Evolutionary conservation across 331 rosid genomes (phyloP), one percentile per base, ranked within the genome.

Genomic region (Prunus yedoensis): DNA sequence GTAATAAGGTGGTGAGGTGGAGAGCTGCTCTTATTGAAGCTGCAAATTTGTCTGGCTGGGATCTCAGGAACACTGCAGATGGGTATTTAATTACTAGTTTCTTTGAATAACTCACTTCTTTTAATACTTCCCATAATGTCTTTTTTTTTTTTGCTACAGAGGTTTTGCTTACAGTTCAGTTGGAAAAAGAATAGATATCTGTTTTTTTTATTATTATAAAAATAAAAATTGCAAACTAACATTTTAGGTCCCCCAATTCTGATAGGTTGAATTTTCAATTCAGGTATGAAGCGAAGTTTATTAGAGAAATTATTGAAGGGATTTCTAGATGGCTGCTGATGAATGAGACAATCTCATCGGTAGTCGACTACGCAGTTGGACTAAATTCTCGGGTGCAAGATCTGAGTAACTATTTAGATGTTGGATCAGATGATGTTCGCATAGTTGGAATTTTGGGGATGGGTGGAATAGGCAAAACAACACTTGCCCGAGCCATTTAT

Each of bases 361-460:
- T 35, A 35, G 41, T 35, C 0, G 41, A 35, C 1, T 35, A 35
- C 2, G 41, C 41, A 1, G 41, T 49, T 27, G 77, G 77, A 27
- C 23, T 73, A 23, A 52, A 59, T 15, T 58, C 58, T 60, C 68
- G 77, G 1, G 43, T 43, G 16, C 8, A 73, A 25, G 21, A 73
- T 21, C 1, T 78, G 27, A n/a, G n/a, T 27, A 4, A 50, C 10
- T 28, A 20, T 13, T 61, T 62, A 35, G 43, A 20, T 51, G 20
- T 54, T 2, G 17, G 21, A 10, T 23, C 16, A 6, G 47, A 62
- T 60, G 71, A 52, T 45, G 71, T 14, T 41, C 77, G 72, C 8
- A 17, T 78, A 4, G 49, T 78, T 13, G 81, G 81, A 18, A 78
- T 78, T 30, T 78, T 43, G 13, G 77, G 81, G 2, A 70, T 70